phyloP scores from a whole-genome alignment of 805 yeast genomes.

The Lipomyces orientalis region DNA sequence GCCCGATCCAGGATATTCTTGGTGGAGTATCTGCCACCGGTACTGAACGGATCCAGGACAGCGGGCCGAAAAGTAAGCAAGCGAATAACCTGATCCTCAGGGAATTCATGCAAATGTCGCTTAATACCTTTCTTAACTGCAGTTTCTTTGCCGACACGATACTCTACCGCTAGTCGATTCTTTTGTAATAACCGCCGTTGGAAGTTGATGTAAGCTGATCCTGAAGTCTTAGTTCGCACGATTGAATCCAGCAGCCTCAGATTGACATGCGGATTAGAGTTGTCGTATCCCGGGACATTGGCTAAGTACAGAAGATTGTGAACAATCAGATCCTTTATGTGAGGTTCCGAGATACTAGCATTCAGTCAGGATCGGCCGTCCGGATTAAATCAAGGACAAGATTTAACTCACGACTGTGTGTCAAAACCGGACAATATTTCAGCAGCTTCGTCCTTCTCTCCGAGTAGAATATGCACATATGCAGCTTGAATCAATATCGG shows the following conservation, averaged over 20 bases:
- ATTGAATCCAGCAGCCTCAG: constrained; percentile 29
- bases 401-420: constrained; percentile 3
- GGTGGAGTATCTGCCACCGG: constrained; percentile 30
- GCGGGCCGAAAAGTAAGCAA: constrained; percentile 28
- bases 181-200: constrained; percentile 22
- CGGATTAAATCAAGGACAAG: background rate
- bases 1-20: constrained; percentile 37
- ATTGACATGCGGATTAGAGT: constrained; percentile 26
- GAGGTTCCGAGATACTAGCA: constrained; percentile 15
- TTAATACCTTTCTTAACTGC: constrained; percentile 31
- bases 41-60: constrained; percentile 30
- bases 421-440: constrained; percentile 49
- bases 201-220: constrained; percentile 16
- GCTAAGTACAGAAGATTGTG: constrained; percentile 30
- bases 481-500: constrained; percentile 68
- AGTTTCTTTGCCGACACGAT: constrained; percentile 31
- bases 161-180: constrained; percentile 28
- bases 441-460: constrained; percentile 48
- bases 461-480: constrained; percentile 53
- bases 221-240: constrained; percentile 11
- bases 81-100: constrained; percentile 30
- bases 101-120: constrained; percentile 27
- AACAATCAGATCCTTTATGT: constrained; percentile 47
- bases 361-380: background rate
- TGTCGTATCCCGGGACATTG: constrained; percentile 9